These are phyloP conservation scores for Pulveroboletus sp. DNA, from an alignment of 768 basidiomycete genomes.

Conservation along the genomic window DNA sequence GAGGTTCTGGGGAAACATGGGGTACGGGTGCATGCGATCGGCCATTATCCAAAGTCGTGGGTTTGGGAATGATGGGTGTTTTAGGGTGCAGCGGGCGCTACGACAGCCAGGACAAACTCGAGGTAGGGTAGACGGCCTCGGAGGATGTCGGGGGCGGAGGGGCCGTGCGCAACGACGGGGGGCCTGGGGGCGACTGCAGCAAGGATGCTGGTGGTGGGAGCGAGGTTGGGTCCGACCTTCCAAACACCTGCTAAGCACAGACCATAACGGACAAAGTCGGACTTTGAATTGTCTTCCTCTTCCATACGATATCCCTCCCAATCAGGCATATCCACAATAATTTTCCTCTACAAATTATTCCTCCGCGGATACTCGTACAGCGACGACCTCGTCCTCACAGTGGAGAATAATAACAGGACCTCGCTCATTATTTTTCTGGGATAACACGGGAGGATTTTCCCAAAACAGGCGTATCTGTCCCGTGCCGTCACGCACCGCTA, in stretches of 20 bases:
- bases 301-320: constrained; percentile 15
- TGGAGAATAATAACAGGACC: no score
- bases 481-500: neutral
- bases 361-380: constrained; percentile 7
- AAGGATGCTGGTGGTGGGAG: constrained; percentile 54
- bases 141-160: constrained; percentile 26
- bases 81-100: constrained; percentile 26
- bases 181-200: constrained; percentile 28
- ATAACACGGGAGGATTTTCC: no score
- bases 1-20: constrained; percentile 51
- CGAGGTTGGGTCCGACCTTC: constrained; percentile 48
- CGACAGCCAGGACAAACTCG: constrained; percentile 22
- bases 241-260: constrained; percentile 38
- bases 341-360: constrained; percentile 21
- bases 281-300: constrained; percentile 28
- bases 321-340: constrained; percentile 8
- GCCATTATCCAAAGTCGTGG: constrained; percentile 48
- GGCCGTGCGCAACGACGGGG: constrained; percentile 47
- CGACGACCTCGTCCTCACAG: constrained; percentile 20
- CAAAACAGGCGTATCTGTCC: no score
- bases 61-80: constrained; percentile 28
- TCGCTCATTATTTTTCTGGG: no score
- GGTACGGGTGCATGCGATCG: constrained; percentile 54
- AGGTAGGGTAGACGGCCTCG: constrained; percentile 21
- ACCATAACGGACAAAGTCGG: constrained; percentile 34